These are phyloP conservation scores for Amylostereum areolatum DNA, from an alignment of 1,284 basidiomycete genomes.

Conservation along the genomic window DNA sequence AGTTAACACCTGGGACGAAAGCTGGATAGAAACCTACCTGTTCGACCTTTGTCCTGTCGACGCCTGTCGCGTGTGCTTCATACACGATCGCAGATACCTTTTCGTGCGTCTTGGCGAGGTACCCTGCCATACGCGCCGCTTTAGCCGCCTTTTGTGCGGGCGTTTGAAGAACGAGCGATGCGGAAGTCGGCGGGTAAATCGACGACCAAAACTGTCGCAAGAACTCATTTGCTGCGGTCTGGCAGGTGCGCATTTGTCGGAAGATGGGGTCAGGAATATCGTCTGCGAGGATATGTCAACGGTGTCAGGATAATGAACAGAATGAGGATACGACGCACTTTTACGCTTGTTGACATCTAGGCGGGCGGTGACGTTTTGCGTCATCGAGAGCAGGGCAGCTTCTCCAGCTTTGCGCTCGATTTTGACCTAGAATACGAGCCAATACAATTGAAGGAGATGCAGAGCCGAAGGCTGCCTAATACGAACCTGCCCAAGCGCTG, in stretches of 20 bases:
- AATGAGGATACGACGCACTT: slow-evolving; percentile 35
- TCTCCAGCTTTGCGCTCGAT: slow-evolving; percentile 63
- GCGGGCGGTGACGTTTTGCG: slow-evolving; percentile 64
- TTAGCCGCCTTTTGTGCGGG: slow-evolving; percentile 67
- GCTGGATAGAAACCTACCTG: slow-evolving; percentile 42
- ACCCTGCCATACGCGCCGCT: slow-evolving; percentile 80
- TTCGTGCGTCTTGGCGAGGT: slow-evolving; percentile 71
- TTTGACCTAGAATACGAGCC: slow-evolving; percentile 34
- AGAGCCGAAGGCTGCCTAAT: background rate
- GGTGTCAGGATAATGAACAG: slow-evolving; percentile 1
- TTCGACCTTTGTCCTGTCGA: slow-evolving; percentile 61
- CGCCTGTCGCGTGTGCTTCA: slow-evolving; percentile 52
- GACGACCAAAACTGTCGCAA: slow-evolving; percentile 94
- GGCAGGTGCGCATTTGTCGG: slow-evolving; percentile 80
- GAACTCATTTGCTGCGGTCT: slow-evolving; percentile 93
- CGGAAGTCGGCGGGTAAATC: slow-evolving; percentile 71
- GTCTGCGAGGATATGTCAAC: slow-evolving; percentile 33
- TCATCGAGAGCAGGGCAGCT: slow-evolving; percentile 67
- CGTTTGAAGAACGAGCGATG: slow-evolving; percentile 34
- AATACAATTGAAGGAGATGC: background rate
- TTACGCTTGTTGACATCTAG: slow-evolving; percentile 59
- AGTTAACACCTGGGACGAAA: slow-evolving; percentile 1
- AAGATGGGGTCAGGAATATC: slow-evolving; percentile 78
- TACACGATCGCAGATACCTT: slow-evolving; percentile 76
- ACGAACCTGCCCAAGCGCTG: slow-evolving; percentile 50